Evolutionary conservation across 148 eudicot species (phyloP), one percentile per base, ranked within the genome.

Genomic region (Dianthus caryophyllus): DNA sequence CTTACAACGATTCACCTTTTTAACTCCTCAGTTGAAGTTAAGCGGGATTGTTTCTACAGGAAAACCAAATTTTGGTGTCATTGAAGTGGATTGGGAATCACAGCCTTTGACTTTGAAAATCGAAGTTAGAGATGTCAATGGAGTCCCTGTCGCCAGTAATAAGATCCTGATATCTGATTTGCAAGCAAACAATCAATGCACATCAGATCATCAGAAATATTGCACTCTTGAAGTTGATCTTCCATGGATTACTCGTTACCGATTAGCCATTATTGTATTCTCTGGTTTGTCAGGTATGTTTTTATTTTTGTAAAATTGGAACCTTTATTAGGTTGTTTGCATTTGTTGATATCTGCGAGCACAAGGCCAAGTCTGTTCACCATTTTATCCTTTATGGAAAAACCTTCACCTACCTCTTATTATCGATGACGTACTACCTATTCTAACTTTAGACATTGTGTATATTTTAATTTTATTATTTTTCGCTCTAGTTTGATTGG

Each of bases 151-250:
- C 24, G 70, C 44, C 47, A 73, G 81, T 54, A 72, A 78, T 47
- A 80, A 73, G 65, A 78, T 73, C 73, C 65, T 83, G n/a, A 38
- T 82, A 72, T 68, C 72, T 47, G 84, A 84, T 47, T 80, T 87
- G 53, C 84, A 76, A 71, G 65, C 69, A 27, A 41, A 60, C 58
- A 60, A 29, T 6, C 26, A 24, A 29, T 50, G 53, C 30, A 62
- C 56, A 57, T 71, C 73, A 58, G 66, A 70, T n/a, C 30, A 46
- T 66, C 65, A 46, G 71, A 80, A 68, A 60, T 52, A 82, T 66
- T 87, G 91, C 82, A 69, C 82, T 61, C 86, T 78, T 47, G 91
- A 87, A 82, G 84, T 68, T 66, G 77, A 74, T 69, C 79, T 80
- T 9, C 88, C 88, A 38, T 82, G 83, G 88, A 65, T 80, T 43